Evolutionary conservation across 78 protist species (phyloP).

Genomic region (Pigoraptor vietnamica): DNA sequence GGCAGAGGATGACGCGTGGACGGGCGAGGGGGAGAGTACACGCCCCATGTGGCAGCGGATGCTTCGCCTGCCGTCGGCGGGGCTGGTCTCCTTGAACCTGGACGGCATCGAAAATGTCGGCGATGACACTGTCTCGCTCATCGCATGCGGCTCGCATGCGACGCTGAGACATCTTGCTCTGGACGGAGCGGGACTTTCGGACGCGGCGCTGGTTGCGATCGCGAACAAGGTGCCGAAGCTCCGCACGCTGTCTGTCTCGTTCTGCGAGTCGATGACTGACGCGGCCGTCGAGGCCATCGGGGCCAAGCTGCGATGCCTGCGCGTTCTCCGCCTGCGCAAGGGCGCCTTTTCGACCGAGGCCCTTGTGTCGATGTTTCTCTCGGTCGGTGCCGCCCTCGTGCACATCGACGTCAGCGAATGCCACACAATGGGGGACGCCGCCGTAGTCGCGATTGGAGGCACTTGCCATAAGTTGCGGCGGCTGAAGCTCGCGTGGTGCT

Average conservation of each 20-base stretch:
- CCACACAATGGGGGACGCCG: neutral
- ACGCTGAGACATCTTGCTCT: neutral
- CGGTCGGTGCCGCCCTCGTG: neutral
- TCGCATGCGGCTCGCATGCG: neutral
- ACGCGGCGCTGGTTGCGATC: neutral
- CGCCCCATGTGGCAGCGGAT: too few relatives aligned
- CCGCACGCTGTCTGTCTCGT: neutral
- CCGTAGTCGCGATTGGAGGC: neutral
- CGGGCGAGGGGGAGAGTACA: too few relatives aligned
- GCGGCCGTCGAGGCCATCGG: neutral
- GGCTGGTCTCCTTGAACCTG: neutral
- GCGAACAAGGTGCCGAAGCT: neutral
- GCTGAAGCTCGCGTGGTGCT: neutral
- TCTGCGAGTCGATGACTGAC: neutral
- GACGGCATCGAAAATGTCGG: neutral
- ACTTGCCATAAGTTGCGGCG: neutral
- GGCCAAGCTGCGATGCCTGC: neutral
- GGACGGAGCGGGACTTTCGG: neutral
- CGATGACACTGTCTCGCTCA: neutral
- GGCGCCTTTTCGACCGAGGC: neutral
- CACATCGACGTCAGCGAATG: neutral
- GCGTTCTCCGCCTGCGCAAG: neutral
- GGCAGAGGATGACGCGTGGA: too few relatives aligned
- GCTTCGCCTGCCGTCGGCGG: neutral
- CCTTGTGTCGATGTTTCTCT: neutral